Percentiles rank a stretch among this genome's conserved stretches.
These are phyloP conservation scores for Pulveroboletus sp. DNA, from an alignment of 768 basidiomycete species.

Conservation along the genomic window DNA sequence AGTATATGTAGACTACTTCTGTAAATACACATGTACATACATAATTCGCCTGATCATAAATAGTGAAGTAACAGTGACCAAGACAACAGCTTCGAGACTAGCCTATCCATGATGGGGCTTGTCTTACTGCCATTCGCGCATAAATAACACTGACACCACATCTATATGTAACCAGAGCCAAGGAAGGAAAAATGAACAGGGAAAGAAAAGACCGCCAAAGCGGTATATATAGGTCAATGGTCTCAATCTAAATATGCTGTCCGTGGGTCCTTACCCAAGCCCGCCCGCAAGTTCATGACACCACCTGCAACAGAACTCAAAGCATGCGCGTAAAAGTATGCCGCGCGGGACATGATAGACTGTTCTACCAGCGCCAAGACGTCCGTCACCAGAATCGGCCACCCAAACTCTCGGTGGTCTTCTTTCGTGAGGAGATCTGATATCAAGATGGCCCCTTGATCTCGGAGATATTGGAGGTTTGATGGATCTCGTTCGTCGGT, in stretches of 20 bases:
- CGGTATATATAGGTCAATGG: background rate
- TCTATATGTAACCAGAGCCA: too few species aligned
- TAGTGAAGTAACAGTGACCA: too few species aligned
- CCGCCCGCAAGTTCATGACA: constrained; percentile 40
- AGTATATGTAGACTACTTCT: too few species aligned
- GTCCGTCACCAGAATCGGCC: constrained; percentile 43
- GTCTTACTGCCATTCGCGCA: too few species aligned
- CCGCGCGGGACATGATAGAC: constrained; percentile 32
- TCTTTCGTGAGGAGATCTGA: constrained; percentile 41
- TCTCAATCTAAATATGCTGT: constrained; percentile 37
- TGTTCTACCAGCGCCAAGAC: constrained; percentile 44
- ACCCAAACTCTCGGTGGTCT: constrained; percentile 38
- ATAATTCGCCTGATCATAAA: too few species aligned
- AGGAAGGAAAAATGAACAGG: too few species aligned
- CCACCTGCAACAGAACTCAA: constrained; percentile 41
- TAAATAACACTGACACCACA: too few species aligned
- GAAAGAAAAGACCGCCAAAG: background rate
- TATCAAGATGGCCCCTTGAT: constrained; percentile 39
- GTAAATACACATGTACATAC: too few species aligned
- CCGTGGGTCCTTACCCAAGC: constrained; percentile 38
- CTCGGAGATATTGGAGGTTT: constrained; percentile 30
- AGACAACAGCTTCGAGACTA: too few species aligned
- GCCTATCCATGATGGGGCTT: too few species aligned
- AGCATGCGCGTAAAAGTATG: constrained; percentile 42
- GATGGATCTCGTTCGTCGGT: constrained; percentile 41